Base-by-base conservation (phyloP, 306 rosid species). In the Dalbergia cochinchinensis region DNA sequence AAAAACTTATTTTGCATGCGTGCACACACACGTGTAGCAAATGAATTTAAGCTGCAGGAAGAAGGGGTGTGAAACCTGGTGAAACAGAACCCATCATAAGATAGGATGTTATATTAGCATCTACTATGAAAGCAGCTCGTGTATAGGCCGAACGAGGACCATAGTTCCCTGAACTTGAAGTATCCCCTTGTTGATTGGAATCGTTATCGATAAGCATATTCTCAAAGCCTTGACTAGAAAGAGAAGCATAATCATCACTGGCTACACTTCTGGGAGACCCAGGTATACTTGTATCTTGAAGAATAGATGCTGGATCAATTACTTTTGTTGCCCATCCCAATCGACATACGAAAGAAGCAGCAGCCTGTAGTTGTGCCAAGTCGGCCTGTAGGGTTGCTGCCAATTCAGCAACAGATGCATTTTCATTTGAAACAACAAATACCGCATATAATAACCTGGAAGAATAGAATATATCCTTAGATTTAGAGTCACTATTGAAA, bases 51-150 rank as follows among this genome's bases (percentile, higher is more conserved):
- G 63, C 55, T 66, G 48, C 78, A 80, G 8, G 63, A 59, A 71
- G 60, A 62, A 61, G 67, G 68, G 71, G 44, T 55, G 7, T 26
- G 55, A 22, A 83, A 93, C 99, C 99, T 85, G 97, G 99, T 69
- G 99, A 96, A 84, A 96, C 98, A 80, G 98, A 96, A 44, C 99
- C 99, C 99, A 96, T 96, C 98, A 96, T 96, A 76, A 96, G 98
- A 88, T 96, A 96, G 76, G 99, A 96, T 73, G 99, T 96, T 84
- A 96, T 93, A 74, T 91, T 96, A 51, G 99, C 99, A 86, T 96
- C 98, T 82, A 96, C 99, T 55, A 96, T 85, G 90, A 96, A 96
- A 68, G 99, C 99, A 83, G 92, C 97, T 69, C 96, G 96, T 42
- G 84, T 87, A 71, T 90, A 73, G 68, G 83, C 83, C 57, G 91